phyloP scores from a whole-genome alignment of 1,139 yeast genomes.

The Taphrina populina region DNA sequence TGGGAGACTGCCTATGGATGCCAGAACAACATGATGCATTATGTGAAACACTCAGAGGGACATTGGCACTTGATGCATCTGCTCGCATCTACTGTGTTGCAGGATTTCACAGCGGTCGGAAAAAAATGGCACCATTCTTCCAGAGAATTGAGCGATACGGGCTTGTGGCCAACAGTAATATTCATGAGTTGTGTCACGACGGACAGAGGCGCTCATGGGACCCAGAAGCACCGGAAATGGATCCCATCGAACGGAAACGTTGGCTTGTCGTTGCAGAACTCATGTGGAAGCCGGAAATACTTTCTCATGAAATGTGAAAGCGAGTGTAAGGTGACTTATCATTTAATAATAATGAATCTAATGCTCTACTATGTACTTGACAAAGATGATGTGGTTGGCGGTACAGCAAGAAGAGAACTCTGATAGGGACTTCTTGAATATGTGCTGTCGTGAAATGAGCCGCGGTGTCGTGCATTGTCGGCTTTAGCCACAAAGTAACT shows the following conservation, averaged over 20 bases:
- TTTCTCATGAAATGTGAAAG: too few species aligned
- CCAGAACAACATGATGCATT: slow-evolving; percentile 24
- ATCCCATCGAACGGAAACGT: slow-evolving; percentile 1
- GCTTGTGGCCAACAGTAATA: background rate
- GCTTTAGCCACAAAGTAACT: slow-evolving; percentile 23
- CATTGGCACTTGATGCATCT: background rate
- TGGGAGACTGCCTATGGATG: slow-evolving; percentile 29
- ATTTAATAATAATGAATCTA: too few species aligned
- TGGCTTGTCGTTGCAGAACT: slow-evolving; percentile 16
- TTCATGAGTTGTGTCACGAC: background rate
- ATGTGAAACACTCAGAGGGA: background rate
- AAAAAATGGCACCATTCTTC: slow-evolving; percentile 16
- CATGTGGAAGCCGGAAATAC: background rate
- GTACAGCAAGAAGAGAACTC: slow-evolving; percentile 1
- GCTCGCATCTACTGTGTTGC: slow-evolving; percentile 19
- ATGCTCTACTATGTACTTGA: too few species aligned
- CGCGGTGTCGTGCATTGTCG: slow-evolving; percentile 13
- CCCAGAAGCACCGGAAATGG: slow-evolving; percentile 4
- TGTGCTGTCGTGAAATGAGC: slow-evolving; percentile 5
- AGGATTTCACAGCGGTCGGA: slow-evolving; percentile 24
- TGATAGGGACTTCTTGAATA: slow-evolving; percentile 1
- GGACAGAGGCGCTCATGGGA: background rate
- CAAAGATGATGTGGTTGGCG: background rate
- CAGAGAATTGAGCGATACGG: background rate
- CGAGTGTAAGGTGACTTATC: too few species aligned